Base-by-base conservation (phyloP, 768 basidiomycete genomes). In the Amanita pseudoporphyria region DNA sequence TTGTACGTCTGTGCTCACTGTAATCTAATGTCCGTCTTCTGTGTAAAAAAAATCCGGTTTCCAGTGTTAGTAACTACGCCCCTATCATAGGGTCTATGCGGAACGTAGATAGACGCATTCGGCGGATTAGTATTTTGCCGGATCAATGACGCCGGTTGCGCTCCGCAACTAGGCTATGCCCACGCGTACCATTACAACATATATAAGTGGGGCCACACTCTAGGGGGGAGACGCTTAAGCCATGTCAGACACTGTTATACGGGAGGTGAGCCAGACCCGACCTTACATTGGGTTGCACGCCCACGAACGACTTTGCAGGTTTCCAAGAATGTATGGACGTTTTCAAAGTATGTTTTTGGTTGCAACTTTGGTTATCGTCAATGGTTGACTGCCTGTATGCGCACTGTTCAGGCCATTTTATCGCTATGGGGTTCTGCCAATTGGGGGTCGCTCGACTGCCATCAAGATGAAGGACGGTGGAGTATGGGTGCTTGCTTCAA, bases 371-470 rank as follows among this genome's bases (percentile, higher is more conserved):
- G 24, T 24, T 21, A 16, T 10, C 26, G 51, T 38, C 31, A 13
- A n/a, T 31, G 18, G 9, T 33, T 18, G 3, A 7, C 26, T 28
- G 7, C 35, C 5, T 36, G 35, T 14, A 36, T 36, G 13, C 35
- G 13, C 12, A 5, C 13, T 36, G 19, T 39, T 2, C 50, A 85
- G 84, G 39, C 82, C 84, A 1, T 89, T 88, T 59, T 60, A 75
- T 10, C 76, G 87, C 37, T 78, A 74, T 52, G 78, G 80, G 7
- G 6, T 88, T 22, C 56, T 89, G 13, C 87, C 88, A 3, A 67
- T 92, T 24, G 92, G 92, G 1, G 89, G 90, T 16, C 71, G 92
- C 39, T 82, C 87, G 6, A 94, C 90, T 0, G 92, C 89, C 0
- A 71, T 94, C 57, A 78, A 73, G 63, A 70, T 93, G 19, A 64